These are phyloP conservation scores for Steccherinum ochraceum DNA, from an alignment of 768 basidiomycete species.

Conservation along the genomic window DNA sequence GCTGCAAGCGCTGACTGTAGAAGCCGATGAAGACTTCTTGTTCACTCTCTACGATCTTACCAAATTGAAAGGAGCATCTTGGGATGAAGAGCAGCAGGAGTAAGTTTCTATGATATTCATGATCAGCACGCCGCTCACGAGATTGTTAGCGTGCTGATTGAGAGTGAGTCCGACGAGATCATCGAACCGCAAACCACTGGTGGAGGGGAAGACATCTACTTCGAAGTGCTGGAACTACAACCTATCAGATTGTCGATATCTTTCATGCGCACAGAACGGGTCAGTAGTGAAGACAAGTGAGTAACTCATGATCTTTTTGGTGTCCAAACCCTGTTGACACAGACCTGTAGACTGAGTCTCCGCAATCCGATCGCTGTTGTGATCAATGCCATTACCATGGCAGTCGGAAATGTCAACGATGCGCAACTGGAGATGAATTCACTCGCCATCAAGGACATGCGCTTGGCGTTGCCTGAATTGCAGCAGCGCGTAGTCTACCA, in stretches of 20 bases:
- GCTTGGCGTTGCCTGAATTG: constrained; percentile 78
- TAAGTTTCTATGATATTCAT: constrained; percentile 31
- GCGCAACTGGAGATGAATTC: constrained; percentile 93
- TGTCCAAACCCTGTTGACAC: not conserved
- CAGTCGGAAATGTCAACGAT: constrained; percentile 94
- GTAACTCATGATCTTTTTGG: constrained; percentile 17
- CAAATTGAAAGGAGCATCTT: constrained; percentile 85
- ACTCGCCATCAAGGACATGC: constrained; percentile 90
- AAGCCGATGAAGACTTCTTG: constrained; percentile 95
- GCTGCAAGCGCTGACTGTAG: constrained; percentile 89
- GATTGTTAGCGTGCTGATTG: constrained; percentile 58
- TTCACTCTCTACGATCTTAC: constrained; percentile 89
- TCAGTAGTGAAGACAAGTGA: constrained; percentile 91
- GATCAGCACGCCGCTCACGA: not conserved
- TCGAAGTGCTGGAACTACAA: constrained; percentile 91
- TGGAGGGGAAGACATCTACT: constrained; percentile 80
- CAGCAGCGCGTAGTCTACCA: constrained; percentile 83
- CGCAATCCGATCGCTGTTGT: constrained; percentile 91
- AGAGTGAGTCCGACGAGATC: constrained; percentile 52
- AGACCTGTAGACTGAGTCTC: constrained; percentile 49
- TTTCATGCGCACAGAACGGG: constrained; percentile 94
- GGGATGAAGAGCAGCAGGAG: constrained; percentile 78
- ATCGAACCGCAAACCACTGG: constrained; percentile 64
- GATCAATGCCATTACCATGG: constrained; percentile 93
- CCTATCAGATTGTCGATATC: constrained; percentile 90